Conservation (phyloP, 306 rosid genomes). For the Lablab purpureus region DNA sequence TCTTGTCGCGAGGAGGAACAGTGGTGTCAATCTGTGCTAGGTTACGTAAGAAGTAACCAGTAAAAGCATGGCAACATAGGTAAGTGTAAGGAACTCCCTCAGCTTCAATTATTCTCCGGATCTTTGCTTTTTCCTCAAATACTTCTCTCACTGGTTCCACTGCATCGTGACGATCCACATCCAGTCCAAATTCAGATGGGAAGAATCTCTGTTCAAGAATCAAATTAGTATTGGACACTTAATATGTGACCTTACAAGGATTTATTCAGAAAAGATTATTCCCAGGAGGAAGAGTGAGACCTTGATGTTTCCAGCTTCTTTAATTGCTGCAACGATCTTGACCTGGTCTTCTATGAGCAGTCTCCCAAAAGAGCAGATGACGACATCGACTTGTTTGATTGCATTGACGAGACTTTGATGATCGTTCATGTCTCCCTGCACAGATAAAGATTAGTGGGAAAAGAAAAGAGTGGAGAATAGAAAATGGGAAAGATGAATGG, state of each 20-base stretch:
- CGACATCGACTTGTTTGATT: slow-evolving; percentile 57
- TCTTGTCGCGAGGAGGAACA: slow-evolving; percentile 55
- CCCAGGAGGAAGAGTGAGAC: background rate
- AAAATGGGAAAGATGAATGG: background rate
- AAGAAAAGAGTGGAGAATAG: background rate
- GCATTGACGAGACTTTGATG: slow-evolving; percentile 49
- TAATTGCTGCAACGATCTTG: slow-evolving; percentile 54
- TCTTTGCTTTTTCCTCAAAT: slow-evolving; percentile 38
- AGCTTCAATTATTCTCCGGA: slow-evolving; percentile 46
- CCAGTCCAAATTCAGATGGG: slow-evolving; percentile 61
- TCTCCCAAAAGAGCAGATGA: slow-evolving; percentile 48
- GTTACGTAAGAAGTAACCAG: slow-evolving; percentile 48
- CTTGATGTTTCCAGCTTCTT: slow-evolving; percentile 62
- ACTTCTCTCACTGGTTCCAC: slow-evolving; percentile 44
- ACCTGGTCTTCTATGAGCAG: slow-evolving; percentile 41
- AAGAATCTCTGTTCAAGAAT: slow-evolving; percentile 45
- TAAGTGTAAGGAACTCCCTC: slow-evolving; percentile 57
- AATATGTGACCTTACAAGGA: too few species aligned
- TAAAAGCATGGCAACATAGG: slow-evolving; percentile 49
- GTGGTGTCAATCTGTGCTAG: slow-evolving; percentile 43
- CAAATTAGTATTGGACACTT: background rate
- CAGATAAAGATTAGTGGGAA: background rate
- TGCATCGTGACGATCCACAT: slow-evolving; percentile 51
- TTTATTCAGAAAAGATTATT: background rate
- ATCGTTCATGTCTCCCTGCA: slow-evolving; percentile 50